Conservation (phyloP, 352 stramenopile genomes). For the Phytophthora nicotianae region DNA sequence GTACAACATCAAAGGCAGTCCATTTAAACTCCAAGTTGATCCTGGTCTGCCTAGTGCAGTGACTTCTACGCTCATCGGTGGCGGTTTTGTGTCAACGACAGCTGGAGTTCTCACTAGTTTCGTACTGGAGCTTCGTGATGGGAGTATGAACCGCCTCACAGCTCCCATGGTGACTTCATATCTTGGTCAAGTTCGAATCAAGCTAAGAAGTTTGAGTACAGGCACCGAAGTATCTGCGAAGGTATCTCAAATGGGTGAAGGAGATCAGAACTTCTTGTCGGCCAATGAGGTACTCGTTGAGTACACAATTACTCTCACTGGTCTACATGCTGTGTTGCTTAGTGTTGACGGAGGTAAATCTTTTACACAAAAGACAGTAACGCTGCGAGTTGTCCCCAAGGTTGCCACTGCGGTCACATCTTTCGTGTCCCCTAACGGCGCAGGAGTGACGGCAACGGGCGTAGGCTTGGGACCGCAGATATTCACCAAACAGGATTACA, state of each 20-base stretch:
- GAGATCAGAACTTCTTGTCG: slow-evolving; percentile 14
- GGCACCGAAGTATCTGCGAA: slow-evolving; percentile 9
- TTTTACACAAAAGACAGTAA: slow-evolving; percentile 38
- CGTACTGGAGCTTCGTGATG: slow-evolving; percentile 48
- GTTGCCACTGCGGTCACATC: slow-evolving; percentile 41
- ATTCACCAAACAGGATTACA: slow-evolving; percentile 21
- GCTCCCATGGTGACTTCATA: slow-evolving; percentile 4
- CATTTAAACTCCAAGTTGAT: slow-evolving; percentile 50
- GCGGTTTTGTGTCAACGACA: slow-evolving; percentile 38
- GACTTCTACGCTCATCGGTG: slow-evolving; percentile 41
- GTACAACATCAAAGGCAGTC: slow-evolving; percentile 47
- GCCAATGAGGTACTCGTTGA: slow-evolving; percentile 15
- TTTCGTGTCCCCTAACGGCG: slow-evolving; percentile 30
- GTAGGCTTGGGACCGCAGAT: slow-evolving; percentile 40
- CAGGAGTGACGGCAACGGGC: slow-evolving; percentile 7
- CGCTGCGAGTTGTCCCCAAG: slow-evolving; percentile 35
- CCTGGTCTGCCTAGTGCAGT: slow-evolving; percentile 36
- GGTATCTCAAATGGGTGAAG: slow-evolving; percentile 9
- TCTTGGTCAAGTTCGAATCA: slow-evolving; percentile 14
- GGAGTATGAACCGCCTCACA: slow-evolving; percentile 34
- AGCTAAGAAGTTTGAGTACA: slow-evolving; percentile 15
- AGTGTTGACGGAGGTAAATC: slow-evolving; percentile 35
- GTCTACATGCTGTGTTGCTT: slow-evolving; percentile 43
- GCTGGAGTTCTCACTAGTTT: slow-evolving; percentile 42
- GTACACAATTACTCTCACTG: slow-evolving; percentile 42